A percentile compares a stretch with the other conserved stretches of the same genome.
Evolutionary conservation across 176 grass and related monocot genomes (phyloP).

Genomic region (Carex myosuroides): DNA sequence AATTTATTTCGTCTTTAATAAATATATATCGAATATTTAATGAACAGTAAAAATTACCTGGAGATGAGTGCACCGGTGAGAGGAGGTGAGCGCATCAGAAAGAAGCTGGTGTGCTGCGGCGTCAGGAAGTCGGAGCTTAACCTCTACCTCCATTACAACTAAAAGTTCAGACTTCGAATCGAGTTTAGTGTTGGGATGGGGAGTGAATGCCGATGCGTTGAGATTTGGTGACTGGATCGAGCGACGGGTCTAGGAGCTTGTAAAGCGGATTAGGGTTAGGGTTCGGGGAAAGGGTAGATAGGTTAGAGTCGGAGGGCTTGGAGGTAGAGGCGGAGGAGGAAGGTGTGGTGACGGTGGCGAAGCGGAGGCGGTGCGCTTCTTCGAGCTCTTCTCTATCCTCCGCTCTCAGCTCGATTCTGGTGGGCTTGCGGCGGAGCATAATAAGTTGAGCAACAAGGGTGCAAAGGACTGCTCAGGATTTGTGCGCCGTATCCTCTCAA

Average conservation of each 20-base stretch:
- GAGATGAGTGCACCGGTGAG: conserved; percentile 44
- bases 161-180: neutral
- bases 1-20: no score
- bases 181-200: conserved; percentile 9
- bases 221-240: conserved; percentile 46
- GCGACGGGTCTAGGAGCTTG: conserved; percentile 44
- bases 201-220: conserved; percentile 59
- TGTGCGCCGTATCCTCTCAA: neutral
- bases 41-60: neutral
- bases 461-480: neutral
- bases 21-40: neutral
- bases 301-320: neutral
- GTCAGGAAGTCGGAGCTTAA: conserved; percentile 73
- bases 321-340: conserved; percentile 22
- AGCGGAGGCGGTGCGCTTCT: conserved; percentile 37
- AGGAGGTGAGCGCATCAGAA: conserved; percentile 48
- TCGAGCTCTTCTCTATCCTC: conserved; percentile 78
- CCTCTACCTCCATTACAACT: conserved; percentile 65
- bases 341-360: conserved; percentile 17
- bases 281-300: neutral
- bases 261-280: conserved; percentile 41
- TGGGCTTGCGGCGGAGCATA: conserved; percentile 72
- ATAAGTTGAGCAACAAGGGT: neutral
- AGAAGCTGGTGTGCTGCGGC: conserved; percentile 63
- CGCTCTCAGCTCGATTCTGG: conserved; percentile 57